Conservation (phyloP, 805 yeast species). For the Candida rishiriensis region DNA sequence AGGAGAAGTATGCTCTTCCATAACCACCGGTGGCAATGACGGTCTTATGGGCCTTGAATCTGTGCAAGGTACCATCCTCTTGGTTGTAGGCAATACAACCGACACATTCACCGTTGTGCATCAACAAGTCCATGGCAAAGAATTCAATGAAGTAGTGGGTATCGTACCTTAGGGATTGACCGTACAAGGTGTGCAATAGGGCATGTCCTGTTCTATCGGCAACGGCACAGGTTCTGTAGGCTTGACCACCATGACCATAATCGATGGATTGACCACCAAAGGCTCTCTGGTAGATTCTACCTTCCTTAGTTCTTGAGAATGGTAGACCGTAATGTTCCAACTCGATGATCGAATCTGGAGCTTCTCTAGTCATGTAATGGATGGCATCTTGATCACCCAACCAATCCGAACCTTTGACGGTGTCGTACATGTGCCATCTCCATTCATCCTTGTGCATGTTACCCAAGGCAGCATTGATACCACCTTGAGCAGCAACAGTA, state of each 20-base stretch:
- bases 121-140: constrained; percentile 90
- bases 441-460: constrained; percentile 98
- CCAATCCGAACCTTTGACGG: constrained; percentile 99
- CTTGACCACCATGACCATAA: constrained; percentile 98
- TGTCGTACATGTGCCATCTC: constrained; percentile 99
- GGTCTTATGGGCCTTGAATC: constrained; percentile 96
- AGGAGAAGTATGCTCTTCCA: constrained; percentile 97
- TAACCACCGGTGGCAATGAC: constrained; percentile 98
- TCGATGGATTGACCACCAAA: constrained; percentile 97
- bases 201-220: constrained; percentile 99
- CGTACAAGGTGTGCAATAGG: constrained; percentile 88
- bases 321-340: constrained; percentile 98
- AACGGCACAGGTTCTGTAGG: constrained; percentile 98
- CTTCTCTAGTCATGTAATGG: constrained; percentile 98
- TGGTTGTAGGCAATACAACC: constrained; percentile 98
- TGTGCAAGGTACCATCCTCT: constrained; percentile 97
- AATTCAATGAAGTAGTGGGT: constrained; percentile 97
- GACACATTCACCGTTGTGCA: constrained; percentile 92
- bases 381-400: constrained; percentile 99
- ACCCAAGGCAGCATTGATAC: constrained; percentile 97
- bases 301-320: constrained; percentile 94
- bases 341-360: constrained; percentile 92
- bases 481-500: constrained; percentile 99
- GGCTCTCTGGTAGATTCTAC: constrained; percentile 97
- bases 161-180: constrained; percentile 94